Conservation (phyloP, 2,329 filamentous ascomycete species). For the Immersiporthe knoxdaviesiana region DNA sequence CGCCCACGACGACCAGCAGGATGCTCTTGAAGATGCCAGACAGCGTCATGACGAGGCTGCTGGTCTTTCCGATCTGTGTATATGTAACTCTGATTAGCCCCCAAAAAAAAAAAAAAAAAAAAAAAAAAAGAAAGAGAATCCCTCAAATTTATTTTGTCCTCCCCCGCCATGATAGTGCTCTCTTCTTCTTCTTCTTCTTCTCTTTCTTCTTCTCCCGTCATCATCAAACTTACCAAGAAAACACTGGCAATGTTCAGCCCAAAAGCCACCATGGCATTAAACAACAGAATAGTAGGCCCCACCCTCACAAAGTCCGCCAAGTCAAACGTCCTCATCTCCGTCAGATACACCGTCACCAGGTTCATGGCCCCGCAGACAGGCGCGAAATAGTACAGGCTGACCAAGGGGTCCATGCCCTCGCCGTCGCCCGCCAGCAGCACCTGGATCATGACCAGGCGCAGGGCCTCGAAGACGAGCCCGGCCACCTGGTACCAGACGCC, state of each 20-base stretch:
- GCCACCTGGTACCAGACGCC: constrained; percentile 72
- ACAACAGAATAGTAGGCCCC: constrained; percentile 63
- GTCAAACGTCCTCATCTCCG: constrained; percentile 70
- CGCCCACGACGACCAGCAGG: constrained; percentile 75
- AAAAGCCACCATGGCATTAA: constrained; percentile 80
- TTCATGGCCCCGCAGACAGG: constrained; percentile 85
- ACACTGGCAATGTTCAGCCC: constrained; percentile 81
- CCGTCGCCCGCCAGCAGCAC: constrained; percentile 76
- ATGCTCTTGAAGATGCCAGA: constrained; percentile 89
- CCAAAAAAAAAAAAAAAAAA: too few relatives aligned
- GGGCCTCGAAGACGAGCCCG: constrained; percentile 79
- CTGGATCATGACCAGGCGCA: constrained; percentile 84
- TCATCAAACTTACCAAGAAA: constrained; percentile 70
- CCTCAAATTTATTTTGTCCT: too few relatives aligned
- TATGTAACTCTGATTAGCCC: constrained; percentile 22
- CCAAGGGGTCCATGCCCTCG: constrained; percentile 84
- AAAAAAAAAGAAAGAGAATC: too few relatives aligned
- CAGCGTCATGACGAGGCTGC: constrained; percentile 81
- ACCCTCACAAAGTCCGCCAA: constrained; percentile 67
- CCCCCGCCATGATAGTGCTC: too few relatives aligned
- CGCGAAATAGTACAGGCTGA: constrained; percentile 88
- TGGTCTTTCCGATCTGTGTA: constrained; percentile 81
- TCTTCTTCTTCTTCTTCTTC: too few relatives aligned
- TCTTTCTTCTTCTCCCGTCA: background rate
- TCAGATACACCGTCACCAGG: constrained; percentile 67